Evolutionary conservation across 495 filamentous ascomycete genomes (phyloP).

Genomic region (Thermochaetoides thermophila): DNA sequence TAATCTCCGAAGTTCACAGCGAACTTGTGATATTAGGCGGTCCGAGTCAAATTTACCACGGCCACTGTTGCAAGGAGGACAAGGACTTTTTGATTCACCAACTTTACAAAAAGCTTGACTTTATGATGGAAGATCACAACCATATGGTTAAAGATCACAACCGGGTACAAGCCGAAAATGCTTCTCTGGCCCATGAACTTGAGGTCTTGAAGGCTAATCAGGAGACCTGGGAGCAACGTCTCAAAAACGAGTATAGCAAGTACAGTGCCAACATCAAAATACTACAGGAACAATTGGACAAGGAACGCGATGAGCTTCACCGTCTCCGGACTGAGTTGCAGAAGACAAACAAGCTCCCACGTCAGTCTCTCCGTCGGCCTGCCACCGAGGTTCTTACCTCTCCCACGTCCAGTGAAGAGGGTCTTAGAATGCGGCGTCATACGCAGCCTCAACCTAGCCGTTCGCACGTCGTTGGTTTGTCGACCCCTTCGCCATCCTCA

Average conservation of each 20-base stretch:
- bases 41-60: constrained; percentile 29
- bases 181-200: constrained; percentile 13
- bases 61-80: constrained; percentile 22
- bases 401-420: too few relatives aligned
- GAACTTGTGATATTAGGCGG: constrained; percentile 25
- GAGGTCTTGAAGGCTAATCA: constrained; percentile 18
- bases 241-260: constrained; percentile 14
- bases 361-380: too few relatives aligned
- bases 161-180: constrained; percentile 13
- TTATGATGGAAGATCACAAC: too few relatives aligned
- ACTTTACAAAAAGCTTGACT: too few relatives aligned
- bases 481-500: too few relatives aligned
- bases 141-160: constrained; percentile 19
- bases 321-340: constrained; percentile 9
- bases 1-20: constrained; percentile 17
- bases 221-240: constrained; percentile 19
- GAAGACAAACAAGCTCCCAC: too few relatives aligned
- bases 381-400: too few relatives aligned
- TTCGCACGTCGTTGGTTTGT: too few relatives aligned
- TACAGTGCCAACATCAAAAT: constrained; percentile 10
- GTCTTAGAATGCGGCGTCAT: too few relatives aligned
- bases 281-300: constrained; percentile 15
- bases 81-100: constrained; percentile 18
- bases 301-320: constrained; percentile 13
- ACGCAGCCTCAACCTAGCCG: too few relatives aligned